These are phyloP conservation scores for Corinectria fuckeliana DNA, from an alignment of 2,329 filamentous ascomycete genomes.

Conservation along the genomic window DNA sequence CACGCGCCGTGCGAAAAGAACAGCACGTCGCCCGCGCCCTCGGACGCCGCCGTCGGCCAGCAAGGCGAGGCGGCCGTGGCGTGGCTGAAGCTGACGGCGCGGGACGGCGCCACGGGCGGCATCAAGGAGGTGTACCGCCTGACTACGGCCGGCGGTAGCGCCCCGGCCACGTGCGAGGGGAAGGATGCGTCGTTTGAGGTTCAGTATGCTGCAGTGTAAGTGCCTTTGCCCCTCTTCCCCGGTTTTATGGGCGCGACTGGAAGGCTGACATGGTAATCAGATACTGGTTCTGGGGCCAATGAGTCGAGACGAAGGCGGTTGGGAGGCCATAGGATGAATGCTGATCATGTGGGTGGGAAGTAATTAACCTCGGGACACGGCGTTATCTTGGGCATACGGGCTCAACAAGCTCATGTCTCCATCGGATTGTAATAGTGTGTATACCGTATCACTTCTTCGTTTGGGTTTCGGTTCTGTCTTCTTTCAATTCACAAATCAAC, in stretches of 20 bases:
- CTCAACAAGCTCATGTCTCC: conserved; percentile 8
- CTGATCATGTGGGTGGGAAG: not conserved
- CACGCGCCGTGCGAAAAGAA: conserved; percentile 69
- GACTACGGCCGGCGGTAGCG: conserved; percentile 79
- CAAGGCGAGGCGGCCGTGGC: conserved; percentile 72
- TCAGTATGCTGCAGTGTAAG: conserved; percentile 85
- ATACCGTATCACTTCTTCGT: not conserved
- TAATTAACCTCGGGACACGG: conserved; percentile 6
- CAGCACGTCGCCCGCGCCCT: conserved; percentile 67
- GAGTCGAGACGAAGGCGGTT: not conserved
- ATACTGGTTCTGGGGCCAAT: conserved; percentile 38
- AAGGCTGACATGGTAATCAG: conserved; percentile 29
- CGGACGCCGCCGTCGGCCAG: conserved; percentile 63
- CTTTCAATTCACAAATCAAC: not conserved
- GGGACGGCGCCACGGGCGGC: conserved; percentile 59
- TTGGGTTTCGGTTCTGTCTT: not conserved
- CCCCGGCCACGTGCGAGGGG: conserved; percentile 76
- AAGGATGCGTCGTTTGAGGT: conserved; percentile 70
- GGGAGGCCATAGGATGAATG: not conserved
- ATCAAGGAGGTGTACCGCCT: conserved; percentile 83
- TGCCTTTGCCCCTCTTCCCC: conserved; percentile 34
- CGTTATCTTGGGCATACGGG: conserved; percentile 12
- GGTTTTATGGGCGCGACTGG: not conserved
- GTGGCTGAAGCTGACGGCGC: conserved; percentile 77
- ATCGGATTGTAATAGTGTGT: conserved; percentile 15